phyloP scores from a whole-genome alignment of 1,139 yeast species.

The Pichia sp. region DNA sequence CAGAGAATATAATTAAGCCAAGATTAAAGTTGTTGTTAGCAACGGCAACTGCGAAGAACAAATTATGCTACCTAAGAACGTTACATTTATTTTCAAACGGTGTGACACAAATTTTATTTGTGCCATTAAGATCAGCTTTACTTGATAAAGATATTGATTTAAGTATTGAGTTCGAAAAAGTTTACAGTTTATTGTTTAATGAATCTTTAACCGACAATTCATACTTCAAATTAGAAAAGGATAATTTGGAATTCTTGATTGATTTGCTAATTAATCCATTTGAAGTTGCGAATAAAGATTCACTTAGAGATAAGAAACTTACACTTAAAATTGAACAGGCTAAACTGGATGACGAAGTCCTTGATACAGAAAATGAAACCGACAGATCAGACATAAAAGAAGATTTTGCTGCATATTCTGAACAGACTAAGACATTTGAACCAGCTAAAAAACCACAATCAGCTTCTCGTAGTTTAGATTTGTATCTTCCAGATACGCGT shows the following conservation, averaged over 20 bases:
- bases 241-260: constrained; percentile 59
- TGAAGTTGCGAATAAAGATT: constrained; percentile 46
- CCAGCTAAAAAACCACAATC: neutral
- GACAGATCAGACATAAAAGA: neutral
- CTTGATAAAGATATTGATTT: constrained; percentile 39
- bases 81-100: constrained; percentile 60
- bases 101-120: constrained; percentile 53
- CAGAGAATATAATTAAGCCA: constrained; percentile 69
- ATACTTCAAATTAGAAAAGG: constrained; percentile 70
- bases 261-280: constrained; percentile 44
- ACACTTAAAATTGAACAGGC: constrained; percentile 34
- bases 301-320: constrained; percentile 43
- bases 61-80: constrained; percentile 72
- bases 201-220: constrained; percentile 62
- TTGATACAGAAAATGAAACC: neutral
- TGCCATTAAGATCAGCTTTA: constrained; percentile 57
- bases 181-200: constrained; percentile 64
- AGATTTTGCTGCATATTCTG: neutral
- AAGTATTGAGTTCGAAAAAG: constrained; percentile 59
- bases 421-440: neutral
- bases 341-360: constrained; percentile 16
- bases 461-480: neutral
- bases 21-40: constrained; percentile 59
- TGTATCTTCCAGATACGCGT: constrained; percentile 18
- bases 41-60: constrained; percentile 57